phyloP scores from a whole-genome alignment of 352 stramenopile genomes.

The Globisporangium mamillatum region DNA sequence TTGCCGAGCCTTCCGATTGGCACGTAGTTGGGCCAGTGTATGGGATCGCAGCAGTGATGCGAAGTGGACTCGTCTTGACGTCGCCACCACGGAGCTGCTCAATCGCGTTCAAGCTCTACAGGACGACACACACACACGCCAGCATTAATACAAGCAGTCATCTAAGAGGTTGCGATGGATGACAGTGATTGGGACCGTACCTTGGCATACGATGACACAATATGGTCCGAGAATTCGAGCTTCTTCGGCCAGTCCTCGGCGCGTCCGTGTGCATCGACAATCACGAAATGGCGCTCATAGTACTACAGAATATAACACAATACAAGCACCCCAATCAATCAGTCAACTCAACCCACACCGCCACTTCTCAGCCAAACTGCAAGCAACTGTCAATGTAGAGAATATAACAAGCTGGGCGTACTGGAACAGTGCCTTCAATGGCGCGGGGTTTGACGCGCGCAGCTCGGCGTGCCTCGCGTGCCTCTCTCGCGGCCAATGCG shows the following conservation, averaged over 20 bases:
- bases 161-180: not conserved
- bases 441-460: constrained; percentile 25
- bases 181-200: constrained; percentile 10
- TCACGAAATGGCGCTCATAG: constrained; percentile 57
- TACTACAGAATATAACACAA: constrained; percentile 19
- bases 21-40: constrained; percentile 25
- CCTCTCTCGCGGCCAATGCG: constrained; percentile 13
- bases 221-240: constrained; percentile 63
- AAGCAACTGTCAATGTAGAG: not conserved
- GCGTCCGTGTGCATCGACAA: constrained; percentile 44
- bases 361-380: not conserved
- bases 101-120: constrained; percentile 28
- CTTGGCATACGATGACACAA: constrained; percentile 43
- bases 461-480: constrained; percentile 23
- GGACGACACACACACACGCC: not conserved
- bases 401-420: not conserved
- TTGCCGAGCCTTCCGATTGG: not conserved
- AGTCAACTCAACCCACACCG: not conserved
- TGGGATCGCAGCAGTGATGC: constrained; percentile 51
- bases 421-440: constrained; percentile 53
- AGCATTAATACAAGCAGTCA: not conserved
- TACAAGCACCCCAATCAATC: not conserved
- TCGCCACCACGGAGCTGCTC: constrained; percentile 28
- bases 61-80: constrained; percentile 36
- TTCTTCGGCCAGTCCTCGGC: constrained; percentile 63